A percentile compares a stretch with the other conserved stretches of the same genome.
phyloP scores from a whole-genome alignment of 1,284 basidiomycete genomes.

The Apiotrichum gracile region DNA sequence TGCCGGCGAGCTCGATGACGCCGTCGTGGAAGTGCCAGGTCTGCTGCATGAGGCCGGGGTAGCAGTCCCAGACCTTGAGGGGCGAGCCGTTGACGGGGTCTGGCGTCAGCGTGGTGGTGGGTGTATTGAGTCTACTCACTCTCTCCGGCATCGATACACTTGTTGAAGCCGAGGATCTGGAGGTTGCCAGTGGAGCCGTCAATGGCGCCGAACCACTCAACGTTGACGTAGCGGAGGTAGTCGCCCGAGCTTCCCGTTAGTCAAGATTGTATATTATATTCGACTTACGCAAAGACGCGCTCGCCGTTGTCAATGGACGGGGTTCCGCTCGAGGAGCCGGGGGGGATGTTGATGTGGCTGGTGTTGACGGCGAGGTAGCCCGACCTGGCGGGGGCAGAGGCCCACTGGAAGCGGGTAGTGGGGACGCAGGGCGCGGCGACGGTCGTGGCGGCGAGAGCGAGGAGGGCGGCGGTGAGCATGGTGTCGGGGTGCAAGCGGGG shows the following conservation, averaged over 20 bases:
- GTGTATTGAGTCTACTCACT: neutral
- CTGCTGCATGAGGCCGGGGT: conserved; percentile 11
- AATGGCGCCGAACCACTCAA: neutral
- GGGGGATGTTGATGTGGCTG: neutral
- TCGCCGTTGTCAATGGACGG: neutral
- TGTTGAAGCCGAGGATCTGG: neutral
- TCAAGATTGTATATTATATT: too few species aligned
- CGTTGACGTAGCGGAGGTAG: conserved; percentile 2
- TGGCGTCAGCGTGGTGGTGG: neutral
- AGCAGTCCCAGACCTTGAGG: conserved; percentile 27
- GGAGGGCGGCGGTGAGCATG: neutral
- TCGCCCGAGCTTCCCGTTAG: neutral
- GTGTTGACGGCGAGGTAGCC: neutral
- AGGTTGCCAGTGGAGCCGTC: neutral
- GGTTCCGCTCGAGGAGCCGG: too few species aligned
- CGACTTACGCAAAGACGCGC: neutral
- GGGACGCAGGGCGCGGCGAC: neutral
- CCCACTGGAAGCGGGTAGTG: neutral
- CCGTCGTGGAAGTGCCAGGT: conserved; percentile 1
- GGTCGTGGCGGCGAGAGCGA: neutral
- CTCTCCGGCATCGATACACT: neutral
- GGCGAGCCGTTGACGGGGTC: conserved; percentile 13
- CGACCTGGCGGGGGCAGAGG: neutral
- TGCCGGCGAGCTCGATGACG: neutral
- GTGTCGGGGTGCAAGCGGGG: too few species aligned